A percentile compares a stretch with the other conserved stretches of the same genome.
These are phyloP conservation scores for Fusarium bactridioides DNA, from an alignment of 2,329 filamentous ascomycete species.

Conservation along the genomic window DNA sequence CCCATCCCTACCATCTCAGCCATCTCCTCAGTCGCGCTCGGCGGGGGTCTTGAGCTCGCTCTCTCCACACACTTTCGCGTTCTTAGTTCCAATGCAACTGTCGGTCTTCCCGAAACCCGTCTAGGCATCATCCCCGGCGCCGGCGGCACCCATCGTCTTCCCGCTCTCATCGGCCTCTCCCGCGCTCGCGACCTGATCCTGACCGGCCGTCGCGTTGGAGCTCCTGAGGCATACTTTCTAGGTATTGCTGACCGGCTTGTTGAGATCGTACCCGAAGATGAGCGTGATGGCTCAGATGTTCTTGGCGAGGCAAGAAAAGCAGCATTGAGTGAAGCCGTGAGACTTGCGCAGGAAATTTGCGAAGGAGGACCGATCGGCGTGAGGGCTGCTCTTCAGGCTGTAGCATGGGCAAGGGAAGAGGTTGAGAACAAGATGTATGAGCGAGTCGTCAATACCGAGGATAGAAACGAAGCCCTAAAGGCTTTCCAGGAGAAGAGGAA, in stretches of 20 bases:
- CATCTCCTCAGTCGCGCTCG: conserved; percentile 84
- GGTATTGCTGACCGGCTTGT: conserved; percentile 91
- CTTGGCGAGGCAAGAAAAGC: conserved; percentile 68
- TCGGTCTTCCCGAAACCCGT: conserved; percentile 90
- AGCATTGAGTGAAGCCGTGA: conserved; percentile 78
- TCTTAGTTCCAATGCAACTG: conserved; percentile 77
- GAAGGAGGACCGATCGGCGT: conserved; percentile 88
- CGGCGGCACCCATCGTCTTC: conserved; percentile 89
- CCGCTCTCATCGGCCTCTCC: conserved; percentile 77
- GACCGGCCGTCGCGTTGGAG: conserved; percentile 85
- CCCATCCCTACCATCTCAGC: conserved; percentile 91
- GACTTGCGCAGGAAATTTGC: conserved; percentile 84
- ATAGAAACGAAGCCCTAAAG: conserved; percentile 84
- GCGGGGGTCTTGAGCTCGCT: conserved; percentile 92
- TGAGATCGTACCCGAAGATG: conserved; percentile 71
- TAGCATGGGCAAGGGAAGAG: conserved; percentile 74
- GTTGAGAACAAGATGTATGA: conserved; percentile 91
- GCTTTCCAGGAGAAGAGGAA: conserved; percentile 78
- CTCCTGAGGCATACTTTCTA: conserved; percentile 87
- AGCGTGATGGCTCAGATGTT: conserved; percentile 52
- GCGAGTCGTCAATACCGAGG: conserved; percentile 81
- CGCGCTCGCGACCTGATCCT: conserved; percentile 91
- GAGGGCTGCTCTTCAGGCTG: conserved; percentile 79
- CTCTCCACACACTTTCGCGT: conserved; percentile 90
- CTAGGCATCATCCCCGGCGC: conserved; percentile 95